These are phyloP conservation scores for Straminergon stramineum DNA, from an alignment of 225 moss, liverwort and hornwort genomes.

Conservation along the genomic window DNA sequence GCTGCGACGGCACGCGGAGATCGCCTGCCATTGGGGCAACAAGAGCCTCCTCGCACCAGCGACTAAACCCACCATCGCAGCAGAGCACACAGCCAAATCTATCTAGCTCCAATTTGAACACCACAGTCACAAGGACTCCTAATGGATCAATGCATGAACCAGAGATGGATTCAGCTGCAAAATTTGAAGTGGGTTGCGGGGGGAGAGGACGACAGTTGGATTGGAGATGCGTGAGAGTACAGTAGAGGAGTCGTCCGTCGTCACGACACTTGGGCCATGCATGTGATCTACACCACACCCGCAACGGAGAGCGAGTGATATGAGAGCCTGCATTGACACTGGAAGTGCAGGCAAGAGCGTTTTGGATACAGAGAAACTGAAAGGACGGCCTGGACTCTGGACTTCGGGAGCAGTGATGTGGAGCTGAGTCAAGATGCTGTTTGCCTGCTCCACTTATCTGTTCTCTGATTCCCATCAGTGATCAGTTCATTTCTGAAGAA, in stretches of 20 bases:
- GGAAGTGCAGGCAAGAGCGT: background rate
- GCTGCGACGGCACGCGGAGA: slow-evolving; percentile 9
- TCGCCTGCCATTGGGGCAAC: background rate
- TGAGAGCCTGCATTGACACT: background rate
- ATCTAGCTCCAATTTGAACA: background rate
- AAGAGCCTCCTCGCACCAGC: slow-evolving; percentile 9
- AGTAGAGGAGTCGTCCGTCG: background rate
- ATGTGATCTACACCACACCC: background rate
- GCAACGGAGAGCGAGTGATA: background rate
- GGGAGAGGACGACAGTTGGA: background rate
- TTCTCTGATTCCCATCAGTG: background rate
- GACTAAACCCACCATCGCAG: slow-evolving; percentile 7
- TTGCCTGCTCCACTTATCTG: background rate
- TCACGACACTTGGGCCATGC: background rate
- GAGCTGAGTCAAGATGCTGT: slow-evolving; percentile 27
- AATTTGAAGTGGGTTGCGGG: background rate
- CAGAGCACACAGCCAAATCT: background rate
- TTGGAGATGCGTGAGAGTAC: background rate
- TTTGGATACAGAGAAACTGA: background rate
- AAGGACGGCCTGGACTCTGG: too few relatives aligned
- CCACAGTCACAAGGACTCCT: background rate
- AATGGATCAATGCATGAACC: background rate
- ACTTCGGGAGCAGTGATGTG: slow-evolving; percentile 14
- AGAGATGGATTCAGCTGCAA: background rate
- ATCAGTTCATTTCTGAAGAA: background rate